Percentiles rank a stretch among this genome's conserved stretches.
These are phyloP conservation scores for Vitis vinifera DNA, from an alignment of 164 flowering plant species.

Conservation along the genomic window DNA sequence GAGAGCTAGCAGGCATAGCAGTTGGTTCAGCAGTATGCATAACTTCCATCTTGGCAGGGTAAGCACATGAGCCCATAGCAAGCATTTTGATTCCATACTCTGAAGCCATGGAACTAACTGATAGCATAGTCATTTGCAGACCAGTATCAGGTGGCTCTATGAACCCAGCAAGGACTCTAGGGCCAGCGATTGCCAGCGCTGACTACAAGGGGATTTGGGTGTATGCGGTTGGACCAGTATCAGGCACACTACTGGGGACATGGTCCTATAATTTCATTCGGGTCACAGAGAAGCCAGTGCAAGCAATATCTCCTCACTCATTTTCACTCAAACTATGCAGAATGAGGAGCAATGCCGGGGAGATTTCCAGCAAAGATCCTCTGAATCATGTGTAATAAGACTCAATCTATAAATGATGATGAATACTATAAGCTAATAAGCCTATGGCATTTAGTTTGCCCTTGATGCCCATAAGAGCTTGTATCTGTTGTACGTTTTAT, in stretches of 20 bases:
- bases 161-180: slow-evolving; percentile 86
- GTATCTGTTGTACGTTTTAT: no score
- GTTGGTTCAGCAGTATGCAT: slow-evolving; percentile 89
- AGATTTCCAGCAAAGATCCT: slow-evolving; percentile 15
- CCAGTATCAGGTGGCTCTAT: slow-evolving; percentile 89
- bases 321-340: slow-evolving; percentile 44
- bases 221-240: slow-evolving; percentile 63
- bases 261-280: slow-evolving; percentile 64
- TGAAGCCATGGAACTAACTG: neutral
- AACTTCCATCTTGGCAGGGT: slow-evolving; percentile 87
- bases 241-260: slow-evolving; percentile 64
- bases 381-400: slow-evolving; percentile 6
- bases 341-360: slow-evolving; percentile 22
- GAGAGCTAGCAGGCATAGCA: slow-evolving; percentile 87
- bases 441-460: no score
- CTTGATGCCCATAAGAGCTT: no score
- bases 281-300: slow-evolving; percentile 27
- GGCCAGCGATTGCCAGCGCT: slow-evolving; percentile 77
- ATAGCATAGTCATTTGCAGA: slow-evolving; percentile 28
- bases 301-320: slow-evolving; percentile 27
- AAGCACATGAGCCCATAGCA: slow-evolving; percentile 13
- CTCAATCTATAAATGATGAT: neutral
- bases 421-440: no score
- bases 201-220: slow-evolving; percentile 69
- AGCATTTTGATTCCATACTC: neutral